These are phyloP conservation scores for Syncephalastrum sp. DNA, from an alignment of 371 early-diverging fungal genomes.

Conservation along the genomic window DNA sequence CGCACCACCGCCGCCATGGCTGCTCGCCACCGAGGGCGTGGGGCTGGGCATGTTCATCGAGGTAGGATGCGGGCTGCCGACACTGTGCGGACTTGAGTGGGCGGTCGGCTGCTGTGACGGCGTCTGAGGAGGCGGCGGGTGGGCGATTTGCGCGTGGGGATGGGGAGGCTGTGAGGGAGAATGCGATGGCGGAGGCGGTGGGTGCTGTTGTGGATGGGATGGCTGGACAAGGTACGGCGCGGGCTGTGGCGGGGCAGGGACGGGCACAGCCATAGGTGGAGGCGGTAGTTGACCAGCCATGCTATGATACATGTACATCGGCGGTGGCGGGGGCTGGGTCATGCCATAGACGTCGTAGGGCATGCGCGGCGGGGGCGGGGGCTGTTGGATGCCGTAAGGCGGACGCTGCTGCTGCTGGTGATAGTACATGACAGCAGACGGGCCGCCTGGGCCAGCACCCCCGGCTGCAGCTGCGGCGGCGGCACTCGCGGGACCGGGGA, in stretches of 20 bases:
- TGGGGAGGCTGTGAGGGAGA: slow-evolving; percentile 4
- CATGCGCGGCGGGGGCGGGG: slow-evolving; percentile 14
- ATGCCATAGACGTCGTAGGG: slow-evolving; percentile 41
- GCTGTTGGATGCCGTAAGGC: slow-evolving; percentile 7
- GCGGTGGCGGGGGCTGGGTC: slow-evolving; percentile 27
- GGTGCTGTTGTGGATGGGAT: slow-evolving; percentile 1
- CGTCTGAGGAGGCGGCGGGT: neutral
- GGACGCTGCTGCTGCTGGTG: slow-evolving; percentile 18
- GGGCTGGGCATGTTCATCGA: slow-evolving; percentile 16
- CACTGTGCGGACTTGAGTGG: slow-evolving; percentile 4
- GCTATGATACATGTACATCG: slow-evolving; percentile 40
- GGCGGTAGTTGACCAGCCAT: slow-evolving; percentile 8
- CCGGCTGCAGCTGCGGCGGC: too few relatives aligned
- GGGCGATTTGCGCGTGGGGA: slow-evolving; percentile 9
- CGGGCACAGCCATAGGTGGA: slow-evolving; percentile 16
- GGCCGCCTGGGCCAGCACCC: neutral
- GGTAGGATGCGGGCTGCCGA: slow-evolving; percentile 12
- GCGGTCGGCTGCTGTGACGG: slow-evolving; percentile 4
- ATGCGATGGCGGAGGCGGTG: slow-evolving; percentile 7
- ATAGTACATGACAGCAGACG: slow-evolving; percentile 14
- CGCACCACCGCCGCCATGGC: slow-evolving; percentile 11
- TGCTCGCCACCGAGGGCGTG: slow-evolving; percentile 16
- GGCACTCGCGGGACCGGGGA: slow-evolving; percentile 3
- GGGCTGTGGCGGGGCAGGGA: slow-evolving; percentile 16
- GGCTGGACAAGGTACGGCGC: slow-evolving; percentile 1